These are phyloP conservation scores for Ulota crispa DNA, from an alignment of 225 moss, liverwort and hornwort genomes.

Conservation along the genomic window DNA sequence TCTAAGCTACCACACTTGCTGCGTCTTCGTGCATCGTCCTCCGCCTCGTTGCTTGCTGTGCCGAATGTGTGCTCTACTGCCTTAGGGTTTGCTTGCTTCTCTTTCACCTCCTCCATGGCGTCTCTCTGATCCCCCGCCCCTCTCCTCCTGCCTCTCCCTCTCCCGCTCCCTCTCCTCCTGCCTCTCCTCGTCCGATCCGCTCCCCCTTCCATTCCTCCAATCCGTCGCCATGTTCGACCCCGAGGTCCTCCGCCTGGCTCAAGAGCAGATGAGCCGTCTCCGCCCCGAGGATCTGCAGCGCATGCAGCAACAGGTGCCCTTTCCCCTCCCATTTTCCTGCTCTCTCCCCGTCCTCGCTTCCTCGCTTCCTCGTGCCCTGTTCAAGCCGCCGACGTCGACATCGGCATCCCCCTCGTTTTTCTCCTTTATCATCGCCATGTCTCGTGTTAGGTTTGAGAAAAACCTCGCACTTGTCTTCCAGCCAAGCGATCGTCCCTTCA, in stretches of 20 bases:
- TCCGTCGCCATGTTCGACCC: conserved; percentile 78
- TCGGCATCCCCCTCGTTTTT: background rate
- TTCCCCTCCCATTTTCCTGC: background rate
- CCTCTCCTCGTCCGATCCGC: background rate
- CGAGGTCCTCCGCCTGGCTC: conserved; percentile 86
- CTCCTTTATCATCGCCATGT: background rate
- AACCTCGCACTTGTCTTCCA: background rate
- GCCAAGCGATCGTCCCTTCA: background rate
- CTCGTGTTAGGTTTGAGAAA: background rate
- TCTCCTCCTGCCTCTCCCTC: background rate
- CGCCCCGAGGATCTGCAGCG: conserved; percentile 88
- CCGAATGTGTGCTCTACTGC: background rate
- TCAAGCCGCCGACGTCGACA: background rate
- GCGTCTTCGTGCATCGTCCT: background rate
- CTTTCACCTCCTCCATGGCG: background rate
- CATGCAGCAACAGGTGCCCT: conserved; percentile 87
- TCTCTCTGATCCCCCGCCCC: background rate
- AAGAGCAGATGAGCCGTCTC: conserved; percentile 96
- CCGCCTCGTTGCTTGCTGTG: background rate
- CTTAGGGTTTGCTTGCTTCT: conserved; percentile 24
- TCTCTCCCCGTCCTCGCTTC: background rate
- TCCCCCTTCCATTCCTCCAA: no score
- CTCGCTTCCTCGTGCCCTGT: background rate
- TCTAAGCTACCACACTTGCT: background rate
- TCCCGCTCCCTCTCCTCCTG: background rate